Base-by-base conservation (phyloP, 2,329 filamentous ascomycete species). In the Grosmannia clavigera region DNA sequence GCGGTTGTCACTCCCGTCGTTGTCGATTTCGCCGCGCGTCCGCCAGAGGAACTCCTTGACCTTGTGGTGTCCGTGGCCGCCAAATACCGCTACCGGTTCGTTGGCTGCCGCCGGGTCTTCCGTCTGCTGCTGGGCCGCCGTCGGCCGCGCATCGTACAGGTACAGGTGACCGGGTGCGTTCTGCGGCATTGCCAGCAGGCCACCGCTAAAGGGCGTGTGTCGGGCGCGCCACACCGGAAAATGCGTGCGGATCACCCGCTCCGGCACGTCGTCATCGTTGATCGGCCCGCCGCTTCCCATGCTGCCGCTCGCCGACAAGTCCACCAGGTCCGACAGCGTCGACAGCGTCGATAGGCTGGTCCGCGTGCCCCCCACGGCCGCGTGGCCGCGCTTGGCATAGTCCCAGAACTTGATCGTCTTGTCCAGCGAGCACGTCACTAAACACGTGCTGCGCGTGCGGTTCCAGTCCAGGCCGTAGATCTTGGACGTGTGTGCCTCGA, bases 401-500 rank as follows among this genome's bases (percentile, higher is more conserved):
- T 96, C 88, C 92, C 92, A 96, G 65, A 96, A 88, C 69, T 95
- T 95, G 73, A 96, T 92, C 50, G 87, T 95, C 70, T 87, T 90
- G 69, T 96, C 92, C 56, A 96, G 76, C 1, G 92, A 95, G 71
- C 92, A 96, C 3, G 92, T 96, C 6, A 90, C 84, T 57, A 96
- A 77, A 43, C 84, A 85, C 11, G 83, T 86, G 1, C 83, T 74
- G 55, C 85, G 79, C 14, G 86, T 87, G 58, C 92, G 83, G 69
- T 95, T 95, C 92, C 92, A 96, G 72, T 96, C 92, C 40, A 96
- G 78, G 33, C 92, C 92, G 69, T 96, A 96, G 62, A 96, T 96
- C 72, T 96, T 96, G 46, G 91, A 96, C 38, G 83, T 84, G 68
- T 96, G 92, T 0, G 92, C 92, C 68, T 86, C 85, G 63, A 96